A percentile compares a stretch with the other conserved stretches of the same genome.
Evolutionary conservation across 768 basidiomycete genomes (phyloP).

Genomic region (Suillus spraguei): DNA sequence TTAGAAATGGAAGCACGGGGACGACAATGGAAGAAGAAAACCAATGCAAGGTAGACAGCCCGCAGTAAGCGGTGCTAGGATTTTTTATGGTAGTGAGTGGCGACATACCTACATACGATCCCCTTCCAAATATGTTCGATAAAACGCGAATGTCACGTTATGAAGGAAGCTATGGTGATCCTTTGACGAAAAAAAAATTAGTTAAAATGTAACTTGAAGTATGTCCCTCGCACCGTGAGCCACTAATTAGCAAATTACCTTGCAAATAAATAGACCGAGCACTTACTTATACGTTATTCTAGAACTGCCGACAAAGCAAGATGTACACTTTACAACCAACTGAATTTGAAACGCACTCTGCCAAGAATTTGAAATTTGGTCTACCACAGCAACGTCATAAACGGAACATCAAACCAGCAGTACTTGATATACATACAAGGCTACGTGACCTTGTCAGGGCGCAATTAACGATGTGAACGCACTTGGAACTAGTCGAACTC

Average conservation of each 20-base stretch:
- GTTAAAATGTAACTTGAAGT: neutral
- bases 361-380: neutral
- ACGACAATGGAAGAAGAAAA: neutral
- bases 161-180: neutral
- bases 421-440: neutral
- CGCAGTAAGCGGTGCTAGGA: neutral
- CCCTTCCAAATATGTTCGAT: neutral
- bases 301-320: neutral
- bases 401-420: neutral
- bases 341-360: neutral
- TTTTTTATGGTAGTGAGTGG: neutral
- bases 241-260: neutral
- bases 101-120: neutral
- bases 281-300: neutral
- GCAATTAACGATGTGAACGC: neutral
- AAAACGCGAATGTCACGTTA: neutral
- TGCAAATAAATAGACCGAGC: neutral
- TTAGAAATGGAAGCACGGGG: neutral
- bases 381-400: neutral
- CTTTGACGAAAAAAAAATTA: neutral
- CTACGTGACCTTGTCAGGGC: neutral
- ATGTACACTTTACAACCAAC: neutral
- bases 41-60: neutral
- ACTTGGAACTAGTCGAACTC: neutral
- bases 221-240: neutral